Evolutionary conservation across 176 grass and related monocot genomes (phyloP), one percentile per base, ranked within the genome.

Genomic region (Rhynchospora tenuis): DNA sequence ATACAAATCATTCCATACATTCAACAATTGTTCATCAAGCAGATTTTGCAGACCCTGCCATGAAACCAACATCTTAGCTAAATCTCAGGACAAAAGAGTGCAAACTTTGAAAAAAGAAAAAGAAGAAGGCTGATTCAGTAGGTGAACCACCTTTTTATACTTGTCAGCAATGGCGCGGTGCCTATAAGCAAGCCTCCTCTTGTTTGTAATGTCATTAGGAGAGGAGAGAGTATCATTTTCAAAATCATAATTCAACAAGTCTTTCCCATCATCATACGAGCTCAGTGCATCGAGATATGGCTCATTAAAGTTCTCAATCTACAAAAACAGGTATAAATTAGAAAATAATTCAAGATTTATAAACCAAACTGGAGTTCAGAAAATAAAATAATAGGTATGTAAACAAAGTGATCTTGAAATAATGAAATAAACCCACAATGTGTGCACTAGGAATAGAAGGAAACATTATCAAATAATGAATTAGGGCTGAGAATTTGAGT

Each of bases 281-380:
- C 44, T 88, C 86, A 97, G 83, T 60, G 87, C 68, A 88, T 83
- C 86, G 78, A 97, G 87, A 92, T 83, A 92, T 60, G 95, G 95
- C 88, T 97, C 85, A 12, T 97, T 97, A 54, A 88, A 94, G 59
- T 94, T 94, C 87, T 97, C 95, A 89, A 93, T 91, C 95, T 97
- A 87, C 73, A 84, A 82, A 50, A 78, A 2, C 31, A n/a, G 60
- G 15, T 7, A 84, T 12, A 90, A 84, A 88, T 11, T 67, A 87
- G 6, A 54, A 38, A 78, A 16, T 29, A 77, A 33, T 77, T 4
- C 3, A 55, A 1, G 52, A n/a, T n/a, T n/a, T n/a, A n/a, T n/a
- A n/a, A n/a, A 26, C 6, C 51, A 59, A 73, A 63, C 22, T 79
- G 61, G 15, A 57, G 5, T 54, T 15, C 26, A 56, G 20, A 61